A percentile compares a stretch with the other conserved stretches of the same genome.
Conservation (phyloP, 1,284 basidiomycete genomes). For the Marasmius fiardii region DNA sequence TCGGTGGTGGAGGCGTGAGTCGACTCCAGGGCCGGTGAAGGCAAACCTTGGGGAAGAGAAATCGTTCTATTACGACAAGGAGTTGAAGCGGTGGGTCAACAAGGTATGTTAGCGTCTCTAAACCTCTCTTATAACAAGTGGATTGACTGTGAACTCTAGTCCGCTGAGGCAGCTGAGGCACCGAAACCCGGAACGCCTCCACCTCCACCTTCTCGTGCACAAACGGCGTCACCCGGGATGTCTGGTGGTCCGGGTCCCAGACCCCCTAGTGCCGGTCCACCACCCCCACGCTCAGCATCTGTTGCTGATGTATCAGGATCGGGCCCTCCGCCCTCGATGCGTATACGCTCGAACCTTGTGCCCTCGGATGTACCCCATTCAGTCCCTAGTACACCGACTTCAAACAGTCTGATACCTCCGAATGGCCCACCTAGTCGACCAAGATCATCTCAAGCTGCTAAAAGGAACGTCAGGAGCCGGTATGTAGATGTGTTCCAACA, state of each 20-base stretch:
- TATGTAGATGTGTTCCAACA: constrained; percentile 87
- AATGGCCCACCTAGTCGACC: constrained; percentile 53
- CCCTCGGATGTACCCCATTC: constrained; percentile 34
- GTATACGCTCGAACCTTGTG: constrained; percentile 63
- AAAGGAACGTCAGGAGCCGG: constrained; percentile 73
- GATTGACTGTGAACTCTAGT: constrained; percentile 30
- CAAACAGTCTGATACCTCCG: constrained; percentile 29
- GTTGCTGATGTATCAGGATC: constrained; percentile 48
- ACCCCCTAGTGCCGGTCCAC: constrained; percentile 27
- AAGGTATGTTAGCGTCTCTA: constrained; percentile 53
- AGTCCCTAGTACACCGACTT: constrained; percentile 40
- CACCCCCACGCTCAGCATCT: constrained; percentile 56
- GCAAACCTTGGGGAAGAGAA: constrained; percentile 94
- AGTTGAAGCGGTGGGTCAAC: constrained; percentile 95
- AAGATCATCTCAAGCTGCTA: constrained; percentile 54
- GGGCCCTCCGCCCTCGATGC: constrained; percentile 45
- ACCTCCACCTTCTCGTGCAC: constrained; percentile 70
- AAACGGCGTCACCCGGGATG: constrained; percentile 76
- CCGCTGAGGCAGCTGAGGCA: constrained; percentile 43
- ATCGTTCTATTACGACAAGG: constrained; percentile 92
- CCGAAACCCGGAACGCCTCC: constrained; percentile 50
- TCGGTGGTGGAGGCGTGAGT: constrained; percentile 63
- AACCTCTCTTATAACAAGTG: not conserved
- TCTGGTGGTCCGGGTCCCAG: constrained; percentile 24
- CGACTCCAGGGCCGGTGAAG: constrained; percentile 67